Conservation (phyloP, 2,329 filamentous ascomycete genomes). For the Nemania sp. region DNA sequence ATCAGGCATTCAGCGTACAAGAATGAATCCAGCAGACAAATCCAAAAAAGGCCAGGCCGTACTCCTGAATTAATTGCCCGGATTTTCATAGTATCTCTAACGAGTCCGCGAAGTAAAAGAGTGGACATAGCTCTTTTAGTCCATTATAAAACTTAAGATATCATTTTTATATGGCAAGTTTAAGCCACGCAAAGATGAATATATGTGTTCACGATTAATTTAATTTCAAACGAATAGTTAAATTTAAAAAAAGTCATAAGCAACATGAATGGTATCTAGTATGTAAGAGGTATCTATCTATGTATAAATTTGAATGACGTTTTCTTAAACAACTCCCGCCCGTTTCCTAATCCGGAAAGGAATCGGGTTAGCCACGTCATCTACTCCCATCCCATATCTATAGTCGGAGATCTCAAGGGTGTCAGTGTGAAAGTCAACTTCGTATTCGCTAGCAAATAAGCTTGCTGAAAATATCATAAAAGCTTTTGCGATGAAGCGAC, state of each 20-base stretch:
- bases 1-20: too few relatives aligned
- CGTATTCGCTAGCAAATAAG: conserved; percentile 20
- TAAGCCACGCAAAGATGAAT: too few relatives aligned
- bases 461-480: conserved; percentile 23
- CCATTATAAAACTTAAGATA: too few relatives aligned
- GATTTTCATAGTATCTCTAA: too few relatives aligned
- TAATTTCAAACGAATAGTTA: too few relatives aligned
- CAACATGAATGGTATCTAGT: background rate
- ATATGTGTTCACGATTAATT: too few relatives aligned
- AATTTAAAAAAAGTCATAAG: background rate
- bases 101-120: too few relatives aligned
- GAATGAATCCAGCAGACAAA: too few relatives aligned
- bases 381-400: conserved; percentile 29
- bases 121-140: too few relatives aligned
- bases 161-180: too few relatives aligned
- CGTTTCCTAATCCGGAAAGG: conserved; percentile 27
- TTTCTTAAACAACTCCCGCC: background rate
- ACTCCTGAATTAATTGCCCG: too few relatives aligned
- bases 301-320: conserved; percentile 4
- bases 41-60: too few relatives aligned
- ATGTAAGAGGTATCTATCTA: conserved; percentile 5
- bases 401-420: conserved; percentile 16
- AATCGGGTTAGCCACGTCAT: conserved; percentile 23
- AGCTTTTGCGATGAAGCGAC: conserved; percentile 27
- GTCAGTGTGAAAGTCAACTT: conserved; percentile 23